These are phyloP conservation scores for Thelonectria discophora DNA, from an alignment of 2,329 filamentous ascomycete genomes.

Conservation along the genomic window DNA sequence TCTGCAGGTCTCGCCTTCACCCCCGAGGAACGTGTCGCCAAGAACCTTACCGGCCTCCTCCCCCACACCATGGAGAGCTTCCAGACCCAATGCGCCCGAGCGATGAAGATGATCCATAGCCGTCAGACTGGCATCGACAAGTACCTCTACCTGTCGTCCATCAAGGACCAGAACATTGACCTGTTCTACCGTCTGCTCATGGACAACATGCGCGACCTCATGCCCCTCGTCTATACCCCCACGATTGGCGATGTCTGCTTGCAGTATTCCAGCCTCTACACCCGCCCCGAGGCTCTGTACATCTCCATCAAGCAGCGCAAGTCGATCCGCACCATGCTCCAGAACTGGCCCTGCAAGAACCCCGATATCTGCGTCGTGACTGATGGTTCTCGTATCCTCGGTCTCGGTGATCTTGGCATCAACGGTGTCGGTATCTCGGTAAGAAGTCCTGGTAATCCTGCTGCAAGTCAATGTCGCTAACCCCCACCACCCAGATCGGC, in stretches of 20 bases:
- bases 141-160: constrained; percentile 80
- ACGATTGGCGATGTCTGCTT: constrained; percentile 96
- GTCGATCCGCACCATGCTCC: constrained; percentile 85
- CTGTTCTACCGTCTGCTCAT: constrained; percentile 86
- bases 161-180: constrained; percentile 80
- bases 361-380: constrained; percentile 98
- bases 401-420: constrained; percentile 92
- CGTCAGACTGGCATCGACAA: constrained; percentile 79
- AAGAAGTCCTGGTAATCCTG: constrained; percentile 43
- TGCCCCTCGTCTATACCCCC: constrained; percentile 86
- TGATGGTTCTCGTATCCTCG: constrained; percentile 91
- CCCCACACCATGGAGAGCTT: constrained; percentile 70
- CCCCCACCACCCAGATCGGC: constrained; percentile 68
- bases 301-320: constrained; percentile 95
- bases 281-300: constrained; percentile 93
- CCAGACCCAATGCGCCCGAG: constrained; percentile 69
- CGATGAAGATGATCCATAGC: constrained; percentile 77
- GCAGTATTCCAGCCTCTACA: constrained; percentile 95
- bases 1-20: constrained; percentile 68
- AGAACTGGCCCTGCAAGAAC: constrained; percentile 89
- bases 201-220: constrained; percentile 79
- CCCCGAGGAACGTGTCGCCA: constrained; percentile 68
- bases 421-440: constrained; percentile 98
- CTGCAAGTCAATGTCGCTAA: constrained; percentile 21
- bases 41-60: constrained; percentile 73